Evolutionary conservation across 2,329 filamentous ascomycete genomes (phyloP), one percentile per base, ranked within the genome.

Genomic region (Xylariaceae sp.): DNA sequence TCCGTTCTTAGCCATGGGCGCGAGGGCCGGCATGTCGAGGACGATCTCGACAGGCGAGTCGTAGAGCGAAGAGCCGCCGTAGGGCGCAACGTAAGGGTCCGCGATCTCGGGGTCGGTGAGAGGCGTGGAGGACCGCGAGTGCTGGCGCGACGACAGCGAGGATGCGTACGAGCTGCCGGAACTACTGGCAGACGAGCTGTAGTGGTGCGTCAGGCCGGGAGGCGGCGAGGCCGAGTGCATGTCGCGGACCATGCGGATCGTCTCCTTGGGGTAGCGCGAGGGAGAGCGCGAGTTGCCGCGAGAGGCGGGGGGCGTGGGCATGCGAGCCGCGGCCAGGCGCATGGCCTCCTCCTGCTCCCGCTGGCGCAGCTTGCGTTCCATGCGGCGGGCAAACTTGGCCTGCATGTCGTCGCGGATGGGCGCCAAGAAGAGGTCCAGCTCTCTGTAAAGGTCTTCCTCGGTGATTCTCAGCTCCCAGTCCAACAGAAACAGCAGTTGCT

Each of bases 381-480:
- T 66, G 67, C 75, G 76, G 59, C 75, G 74, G 47, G 69, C 68
- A 59, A 80, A 72, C 63, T 75, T 72, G 41, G 73, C 73, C 54
- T 74, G 69, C 47, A 84, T 72, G 53, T 80, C 75, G 40, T 75
- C 66, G 54, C 91, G 87, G 64, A 97, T 88, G 27, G 92, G 92
- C 32, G 84, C 84, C 40, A 99, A 81, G 78, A 97, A 97, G 39
- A 81, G 81, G 61, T 96, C 90, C 38, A 97, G 79, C 68, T 96
- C 89, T 58, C 77, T 78, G 75, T 95, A 90, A 39, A 99, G 84
- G 62, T 97, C 90, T 48, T 91, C 79, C 64, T 90, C 83, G 39
- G 78, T 85, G 65, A 99, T 90, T 59, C 89, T 82, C 53, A 96
- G 82, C 59, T 99, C 90, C 90, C 91, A 99, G 67, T 96, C 89